Percentiles rank a stretch among this genome's conserved stretches.
These are phyloP conservation scores for Coemansia umbellata DNA, from an alignment of 192 early-diverging fungal species.

Conservation along the genomic window DNA sequence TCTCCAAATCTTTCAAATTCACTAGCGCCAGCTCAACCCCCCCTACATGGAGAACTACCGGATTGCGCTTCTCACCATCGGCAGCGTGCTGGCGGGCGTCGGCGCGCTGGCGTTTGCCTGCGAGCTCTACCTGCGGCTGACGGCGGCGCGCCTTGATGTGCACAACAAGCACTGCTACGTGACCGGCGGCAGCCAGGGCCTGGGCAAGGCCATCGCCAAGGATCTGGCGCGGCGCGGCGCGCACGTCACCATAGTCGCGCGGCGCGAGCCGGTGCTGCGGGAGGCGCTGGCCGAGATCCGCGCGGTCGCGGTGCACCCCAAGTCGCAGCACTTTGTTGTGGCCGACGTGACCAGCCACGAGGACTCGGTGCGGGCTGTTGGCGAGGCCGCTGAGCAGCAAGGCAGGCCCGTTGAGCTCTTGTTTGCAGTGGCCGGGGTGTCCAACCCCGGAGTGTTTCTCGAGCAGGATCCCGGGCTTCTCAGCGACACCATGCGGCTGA, in stretches of 20 bases:
- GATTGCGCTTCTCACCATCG: conserved; percentile 18
- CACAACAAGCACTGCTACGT: conserved; percentile 64
- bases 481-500: conserved; percentile 56
- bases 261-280: conserved; percentile 39
- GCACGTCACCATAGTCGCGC: conserved; percentile 66
- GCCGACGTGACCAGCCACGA: conserved; percentile 60
- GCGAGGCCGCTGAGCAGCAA: conserved; percentile 53
- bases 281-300: conserved; percentile 59
- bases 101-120: conserved; percentile 1
- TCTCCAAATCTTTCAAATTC: no score
- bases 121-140: conserved; percentile 16
- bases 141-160: conserved; percentile 33
- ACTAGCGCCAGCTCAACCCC: no score
- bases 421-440: conserved; percentile 33
- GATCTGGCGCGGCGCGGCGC: conserved; percentile 65
- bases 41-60: conserved; percentile 50
- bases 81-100: conserved; percentile 26
- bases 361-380: conserved; percentile 55
- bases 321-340: conserved; percentile 50
- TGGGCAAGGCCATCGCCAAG: conserved; percentile 62
- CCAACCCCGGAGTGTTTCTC: conserved; percentile 62
- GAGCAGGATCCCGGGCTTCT: conserved; percentile 59
- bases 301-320: conserved; percentile 5
- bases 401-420: conserved; percentile 52
- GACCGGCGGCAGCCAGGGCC: conserved; percentile 72